phyloP scores from a whole-genome alignment of 805 yeast species.

The Aciculoconidium aculeatum region DNA sequence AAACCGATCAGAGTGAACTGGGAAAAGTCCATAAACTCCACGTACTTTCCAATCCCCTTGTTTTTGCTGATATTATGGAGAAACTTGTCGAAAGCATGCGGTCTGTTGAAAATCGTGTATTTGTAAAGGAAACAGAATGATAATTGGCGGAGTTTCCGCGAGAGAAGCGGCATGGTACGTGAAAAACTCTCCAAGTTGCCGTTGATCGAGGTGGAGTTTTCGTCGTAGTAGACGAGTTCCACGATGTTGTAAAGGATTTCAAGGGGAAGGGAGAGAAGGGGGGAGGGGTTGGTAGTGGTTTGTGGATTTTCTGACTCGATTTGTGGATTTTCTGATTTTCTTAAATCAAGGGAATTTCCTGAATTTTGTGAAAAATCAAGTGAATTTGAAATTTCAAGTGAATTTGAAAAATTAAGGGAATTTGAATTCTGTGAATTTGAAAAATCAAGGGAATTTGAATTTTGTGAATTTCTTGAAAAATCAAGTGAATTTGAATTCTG shows the following conservation, averaged over 20 bases:
- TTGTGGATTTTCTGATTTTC: background rate
- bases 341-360: no score
- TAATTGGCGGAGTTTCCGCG: conserved; percentile 52
- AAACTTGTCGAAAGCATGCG: conserved; percentile 72
- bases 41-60: conserved; percentile 50
- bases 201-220: conserved; percentile 46
- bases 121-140: conserved; percentile 55
- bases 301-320: background rate
- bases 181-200: conserved; percentile 47
- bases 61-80: conserved; percentile 45
- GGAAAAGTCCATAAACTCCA: conserved; percentile 76
- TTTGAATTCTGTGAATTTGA: no score
- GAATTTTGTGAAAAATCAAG: no score
- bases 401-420: no score
- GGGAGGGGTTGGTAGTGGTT: conserved; percentile 6
- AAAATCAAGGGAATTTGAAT: no score
- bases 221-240: conserved; percentile 50
- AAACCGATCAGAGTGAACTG: conserved; percentile 86
- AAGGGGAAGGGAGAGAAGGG: conserved; percentile 39
- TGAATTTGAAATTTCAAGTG: no score
- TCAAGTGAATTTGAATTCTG: no score
- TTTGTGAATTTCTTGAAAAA: no score
- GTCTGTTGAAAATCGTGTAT: conserved; percentile 70
- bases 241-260: conserved; percentile 52
- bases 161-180: conserved; percentile 49